Base-by-base conservation (phyloP, 1,284 basidiomycete genomes). In the Apiotrichum veenhuisii region DNA sequence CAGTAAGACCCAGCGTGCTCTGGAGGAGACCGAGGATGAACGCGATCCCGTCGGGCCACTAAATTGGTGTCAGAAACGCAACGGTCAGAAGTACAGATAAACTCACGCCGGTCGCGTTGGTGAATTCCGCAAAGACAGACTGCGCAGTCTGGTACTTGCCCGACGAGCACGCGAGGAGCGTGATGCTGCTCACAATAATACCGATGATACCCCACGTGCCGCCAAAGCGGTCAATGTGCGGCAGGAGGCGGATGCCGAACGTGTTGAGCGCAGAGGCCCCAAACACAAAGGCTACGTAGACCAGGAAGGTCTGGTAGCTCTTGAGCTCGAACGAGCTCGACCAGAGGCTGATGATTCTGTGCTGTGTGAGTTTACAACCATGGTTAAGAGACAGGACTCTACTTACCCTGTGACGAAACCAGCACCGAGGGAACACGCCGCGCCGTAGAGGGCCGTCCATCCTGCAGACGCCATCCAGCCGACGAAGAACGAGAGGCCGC, bases 11-110 rank as follows among this genome's bases (percentile, higher is more conserved):
- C 11, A 63, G 53, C 7, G 55, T 59, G 54, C 57, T 56, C 55
- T 79, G 76, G 1, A 78, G 64, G 10, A 77, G 60, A 18, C 76
- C 76, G 8, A 76, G 63, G 26, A 76, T 73, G 64, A 70, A 79
- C 1, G 76, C 72, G 1, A 76, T 45, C 8, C 60, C 60, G 40
- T 47, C 40, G 8, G 60, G 60, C 60, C 60, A 62, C 55, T 52
- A 38, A 4, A 3, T 5, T 26, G 33, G 18, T 30, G 44, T 20
- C 15, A 15, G 17, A 4, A 37, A 37, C 9, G 8, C 14, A 17
- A 38, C 18, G 22, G 40, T 20, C 18, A 41, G n/a, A 22, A 5
- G 40, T 14, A 42, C 41, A 11, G 14, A 23, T 4, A 22, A 27
- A 55, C 54, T 45, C 26, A 55, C 54, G 38, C 49, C 71, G 70